Base-by-base conservation (phyloP, 108 stramenopile species). In the Seminavis robusta region DNA sequence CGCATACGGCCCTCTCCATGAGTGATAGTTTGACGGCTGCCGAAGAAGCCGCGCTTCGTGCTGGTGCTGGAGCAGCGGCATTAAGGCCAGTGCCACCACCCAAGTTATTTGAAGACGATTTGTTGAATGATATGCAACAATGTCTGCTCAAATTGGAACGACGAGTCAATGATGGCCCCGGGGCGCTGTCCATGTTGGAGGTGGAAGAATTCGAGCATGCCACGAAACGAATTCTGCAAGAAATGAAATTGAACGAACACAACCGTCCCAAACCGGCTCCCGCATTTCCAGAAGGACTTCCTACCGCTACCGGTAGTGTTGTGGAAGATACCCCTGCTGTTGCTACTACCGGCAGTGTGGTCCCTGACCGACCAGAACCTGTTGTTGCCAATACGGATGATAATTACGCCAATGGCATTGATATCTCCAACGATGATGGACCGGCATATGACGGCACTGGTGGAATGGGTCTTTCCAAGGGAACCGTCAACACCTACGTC, bases 401-500 rank as follows among this genome's bases (percentile, higher is more conserved):
- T 41, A 34, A 33, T 26, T 9, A 29, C 28, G 44, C 19, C 17
- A 15, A 63, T 29, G 31, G 27, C 30, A 38, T 56, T 19, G 67
- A 74, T 33, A 54, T 53, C 21, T 52, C 31, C 15, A 56, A 56
- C 0, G 52, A 63, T 27, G 72, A 79, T n/a, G 77, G 68, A 27
- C 66, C 76, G 9, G 79, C 65, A 33, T 82, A 52, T 56, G 64
- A 71, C 50, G 78, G 80, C 33, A 41, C 41, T 26, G 73, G 63
- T 17, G 85, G 81, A 16, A 47, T 62, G 36, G 86, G 82, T 8
- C 51, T 80, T 25, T 67, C 88, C 13, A 53, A 64, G 41, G 90
- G 84, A 27, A 91, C 90, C 8, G 51, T 47, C 10, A 92, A 92
- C 44, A 92, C 91, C 20, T 77, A 84, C 67, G 56, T 68, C 0